Evolutionary conservation across 2,329 filamentous ascomycete genomes (phyloP).

Genomic region (Calonectria pseudoreteaudii): DNA sequence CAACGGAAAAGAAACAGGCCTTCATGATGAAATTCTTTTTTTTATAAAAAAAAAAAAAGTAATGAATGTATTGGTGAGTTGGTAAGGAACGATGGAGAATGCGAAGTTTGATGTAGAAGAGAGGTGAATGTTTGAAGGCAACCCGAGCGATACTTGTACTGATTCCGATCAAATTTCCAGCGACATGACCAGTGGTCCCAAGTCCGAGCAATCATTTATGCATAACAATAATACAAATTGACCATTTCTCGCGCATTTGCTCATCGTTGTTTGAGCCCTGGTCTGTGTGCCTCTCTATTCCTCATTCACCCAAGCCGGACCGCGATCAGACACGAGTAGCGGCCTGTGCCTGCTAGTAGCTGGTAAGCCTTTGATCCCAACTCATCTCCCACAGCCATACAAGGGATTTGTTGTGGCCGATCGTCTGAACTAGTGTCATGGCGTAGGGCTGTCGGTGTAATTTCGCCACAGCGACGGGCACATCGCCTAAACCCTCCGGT

Average conservation of each 20-base stretch:
- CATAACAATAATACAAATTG: not conserved
- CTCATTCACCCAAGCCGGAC: not conserved
- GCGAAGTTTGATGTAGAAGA: not conserved
- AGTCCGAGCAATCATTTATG: not conserved
- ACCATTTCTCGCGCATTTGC: not conserved
- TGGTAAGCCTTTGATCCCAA: no score
- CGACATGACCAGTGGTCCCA: not conserved
- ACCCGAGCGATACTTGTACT: not conserved
- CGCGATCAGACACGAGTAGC: not conserved
- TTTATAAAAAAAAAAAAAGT: no score
- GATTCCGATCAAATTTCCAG: not conserved
- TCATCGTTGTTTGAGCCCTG: not conserved
- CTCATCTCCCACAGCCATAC: not conserved
- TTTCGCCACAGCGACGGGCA: not conserved
- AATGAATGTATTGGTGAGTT: not conserved
- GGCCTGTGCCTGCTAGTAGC: not conserved
- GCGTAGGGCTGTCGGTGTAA: not conserved
- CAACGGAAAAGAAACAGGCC: not conserved
- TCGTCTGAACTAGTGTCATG: not conserved
- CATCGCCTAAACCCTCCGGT: not conserved
- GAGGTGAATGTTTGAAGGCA: not conserved
- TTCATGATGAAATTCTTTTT: not conserved
- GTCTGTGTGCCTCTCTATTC: not conserved
- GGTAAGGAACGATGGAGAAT: not conserved
- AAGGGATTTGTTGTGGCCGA: not conserved